Percentiles rank a stretch among this genome's conserved stretches.
Evolutionary conservation across 371 early-diverging fungal genomes (phyloP).

Genomic region (Capniomyces stellatus): DNA sequence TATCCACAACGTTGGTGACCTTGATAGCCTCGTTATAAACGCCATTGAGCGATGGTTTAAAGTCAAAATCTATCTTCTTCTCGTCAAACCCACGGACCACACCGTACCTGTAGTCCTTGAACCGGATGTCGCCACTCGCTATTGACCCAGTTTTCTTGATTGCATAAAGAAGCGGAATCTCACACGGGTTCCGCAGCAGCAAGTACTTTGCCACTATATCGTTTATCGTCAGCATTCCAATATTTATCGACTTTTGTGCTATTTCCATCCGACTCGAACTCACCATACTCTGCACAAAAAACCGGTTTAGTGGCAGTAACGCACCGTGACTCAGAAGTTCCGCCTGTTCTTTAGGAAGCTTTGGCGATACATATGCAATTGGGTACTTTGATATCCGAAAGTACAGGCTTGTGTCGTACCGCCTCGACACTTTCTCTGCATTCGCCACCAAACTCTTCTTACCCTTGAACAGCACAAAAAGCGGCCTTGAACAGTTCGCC

Average conservation of each 20-base stretch:
- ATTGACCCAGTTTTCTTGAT: conserved; percentile 92
- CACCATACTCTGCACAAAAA: conserved; percentile 68
- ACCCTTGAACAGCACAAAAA: conserved; percentile 66
- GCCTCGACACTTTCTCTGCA: conserved; percentile 3
- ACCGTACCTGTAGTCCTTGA: conserved; percentile 52
- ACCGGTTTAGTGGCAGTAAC: conserved; percentile 79
- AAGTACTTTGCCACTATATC: conserved; percentile 76
- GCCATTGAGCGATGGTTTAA: conserved; percentile 78
- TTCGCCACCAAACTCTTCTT: conserved; percentile 11
- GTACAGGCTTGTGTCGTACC: conserved; percentile 20
- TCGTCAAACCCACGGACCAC: conserved; percentile 81
- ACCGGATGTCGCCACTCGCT: conserved; percentile 75
- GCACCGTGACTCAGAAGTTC: not conserved
- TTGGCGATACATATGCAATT: not conserved
- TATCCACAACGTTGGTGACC: conserved; percentile 80
- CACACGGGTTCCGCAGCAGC: conserved; percentile 77
- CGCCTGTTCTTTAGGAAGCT: not conserved
- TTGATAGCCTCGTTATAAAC: conserved; percentile 68
- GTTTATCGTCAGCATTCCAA: conserved; percentile 76
- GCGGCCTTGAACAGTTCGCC: conserved; percentile 43
- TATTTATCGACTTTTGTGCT: conserved; percentile 92
- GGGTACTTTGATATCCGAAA: conserved; percentile 15
- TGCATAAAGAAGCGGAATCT: conserved; percentile 72
- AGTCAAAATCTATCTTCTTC: conserved; percentile 80
- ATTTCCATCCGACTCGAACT: conserved; percentile 78